Evolutionary conservation across 768 basidiomycete species (phyloP), one percentile per base, ranked within the genome.

Genomic region (Tulasnella sp.): DNA sequence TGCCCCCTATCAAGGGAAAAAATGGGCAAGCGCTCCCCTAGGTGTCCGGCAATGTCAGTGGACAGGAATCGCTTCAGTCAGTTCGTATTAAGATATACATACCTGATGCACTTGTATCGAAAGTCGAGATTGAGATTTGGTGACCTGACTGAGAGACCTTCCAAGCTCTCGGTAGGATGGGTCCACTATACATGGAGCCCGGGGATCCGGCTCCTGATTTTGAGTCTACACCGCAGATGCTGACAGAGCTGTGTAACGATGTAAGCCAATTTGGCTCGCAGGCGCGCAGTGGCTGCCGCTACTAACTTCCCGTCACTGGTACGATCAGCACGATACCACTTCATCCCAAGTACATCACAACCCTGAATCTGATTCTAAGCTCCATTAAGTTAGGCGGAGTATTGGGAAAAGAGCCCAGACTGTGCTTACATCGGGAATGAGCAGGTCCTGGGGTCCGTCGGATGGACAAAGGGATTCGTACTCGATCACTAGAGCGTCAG

Each of bases 11-110:
- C n/a, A n/a, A n/a, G n/a, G n/a, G n/a, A n/a, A n/a, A n/a, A n/a
- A n/a, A n/a, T n/a, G n/a, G n/a, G n/a, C n/a, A n/a, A n/a, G n/a
- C n/a, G n/a, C n/a, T n/a, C n/a, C n/a, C n/a, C n/a, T n/a, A n/a
- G n/a, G n/a, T n/a, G n/a, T n/a, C n/a, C n/a, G n/a, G n/a, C n/a
- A n/a, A n/a, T n/a, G n/a, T n/a, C n/a, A n/a, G n/a, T n/a, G n/a
- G n/a, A n/a, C n/a, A n/a, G n/a, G n/a, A n/a, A n/a, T n/a, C n/a
- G n/a, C n/a, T n/a, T n/a, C n/a, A n/a, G n/a, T n/a, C n/a, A n/a
- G n/a, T n/a, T 0, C n/a, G 49, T 3, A 6, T 1, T n/a, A n/a
- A 1, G 1, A n/a, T n/a, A 49, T 0, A n/a, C 49, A 49, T 0
- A 49, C 49, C 49, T n/a, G 49, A 49, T 22, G 19, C 22, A 11